phyloP scores from a whole-genome alignment of 163 green algal genomes.

The Scenedesmus sp. region DNA sequence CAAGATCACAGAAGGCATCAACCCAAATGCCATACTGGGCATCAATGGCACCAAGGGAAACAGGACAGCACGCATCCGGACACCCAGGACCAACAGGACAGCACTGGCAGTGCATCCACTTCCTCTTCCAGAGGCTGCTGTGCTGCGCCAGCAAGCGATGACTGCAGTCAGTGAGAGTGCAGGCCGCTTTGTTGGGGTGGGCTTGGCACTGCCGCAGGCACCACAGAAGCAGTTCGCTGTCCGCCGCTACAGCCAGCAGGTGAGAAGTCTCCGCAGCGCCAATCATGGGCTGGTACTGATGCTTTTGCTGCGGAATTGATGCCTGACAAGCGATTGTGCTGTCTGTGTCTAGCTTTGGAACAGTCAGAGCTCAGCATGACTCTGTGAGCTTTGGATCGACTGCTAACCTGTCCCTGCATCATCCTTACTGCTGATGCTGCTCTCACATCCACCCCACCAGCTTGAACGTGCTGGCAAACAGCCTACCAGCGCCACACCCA shows the following conservation, averaged over 20 bases:
- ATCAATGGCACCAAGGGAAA: not conserved
- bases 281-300: not conserved
- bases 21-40: not conserved
- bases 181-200: not conserved
- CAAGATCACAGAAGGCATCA: not conserved
- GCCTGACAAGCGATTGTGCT: not conserved
- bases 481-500: not conserved
- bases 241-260: not conserved
- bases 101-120: not conserved
- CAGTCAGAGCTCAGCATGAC: too few species aligned
- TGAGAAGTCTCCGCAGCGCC: too few species aligned
- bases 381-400: too few species aligned
- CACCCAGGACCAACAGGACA: not conserved
- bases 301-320: not conserved
- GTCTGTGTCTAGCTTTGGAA: too few species aligned
- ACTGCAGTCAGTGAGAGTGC: not conserved
- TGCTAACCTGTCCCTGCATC: not conserved
- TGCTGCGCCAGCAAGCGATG: not conserved
- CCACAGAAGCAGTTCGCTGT: not conserved
- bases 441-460: not conserved
- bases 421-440: slow-evolving; percentile 1
- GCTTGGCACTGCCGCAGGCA: not conserved
- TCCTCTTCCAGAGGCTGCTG: not conserved
- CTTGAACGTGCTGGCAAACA: not conserved
- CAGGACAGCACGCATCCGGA: not conserved